Evolutionary conservation across 2,329 filamentous ascomycete species (phyloP).

Genomic region (Neoscytalidium dimidiatum): DNA sequence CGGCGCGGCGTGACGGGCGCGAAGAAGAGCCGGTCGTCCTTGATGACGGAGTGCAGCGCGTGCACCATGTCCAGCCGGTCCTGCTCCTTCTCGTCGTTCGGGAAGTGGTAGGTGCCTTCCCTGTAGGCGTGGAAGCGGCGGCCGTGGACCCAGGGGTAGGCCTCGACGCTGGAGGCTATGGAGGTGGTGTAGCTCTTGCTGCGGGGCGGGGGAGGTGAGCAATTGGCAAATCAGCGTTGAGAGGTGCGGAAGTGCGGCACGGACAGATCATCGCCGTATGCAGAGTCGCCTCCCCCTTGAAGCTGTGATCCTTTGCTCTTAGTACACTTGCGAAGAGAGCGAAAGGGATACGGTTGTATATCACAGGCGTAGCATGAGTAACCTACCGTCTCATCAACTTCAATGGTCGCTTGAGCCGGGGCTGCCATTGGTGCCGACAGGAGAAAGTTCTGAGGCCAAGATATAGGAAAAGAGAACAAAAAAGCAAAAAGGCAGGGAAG

Average conservation of each 20-base stretch:
- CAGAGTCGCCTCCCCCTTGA: background rate
- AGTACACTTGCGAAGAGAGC: background rate
- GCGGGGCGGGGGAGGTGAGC: background rate
- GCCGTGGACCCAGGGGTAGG: constrained; percentile 28
- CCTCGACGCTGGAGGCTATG: constrained; percentile 21
- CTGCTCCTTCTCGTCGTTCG: constrained; percentile 18
- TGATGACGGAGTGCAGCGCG: background rate
- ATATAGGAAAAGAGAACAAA: background rate
- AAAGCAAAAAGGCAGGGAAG: background rate
- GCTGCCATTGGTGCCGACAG: background rate
- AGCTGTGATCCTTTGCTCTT: background rate
- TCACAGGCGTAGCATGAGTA: too few relatives aligned
- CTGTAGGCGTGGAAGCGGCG: constrained; percentile 41
- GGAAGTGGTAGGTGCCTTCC: constrained; percentile 32
- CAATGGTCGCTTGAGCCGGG: background rate
- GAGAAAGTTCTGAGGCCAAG: background rate
- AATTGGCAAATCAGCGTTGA: background rate
- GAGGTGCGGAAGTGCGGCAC: background rate
- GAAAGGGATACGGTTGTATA: background rate
- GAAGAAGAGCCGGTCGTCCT: constrained; percentile 23
- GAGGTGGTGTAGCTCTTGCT: constrained; percentile 26
- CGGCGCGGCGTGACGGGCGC: constrained; percentile 23
- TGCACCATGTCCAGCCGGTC: constrained; percentile 20
- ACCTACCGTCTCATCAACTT: constrained; percentile 8
- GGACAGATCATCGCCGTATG: constrained; percentile 2